phyloP scores from a whole-genome alignment of 2,329 filamentous ascomycete species.

The Ophiocordyceps camponoti-leonardi region DNA sequence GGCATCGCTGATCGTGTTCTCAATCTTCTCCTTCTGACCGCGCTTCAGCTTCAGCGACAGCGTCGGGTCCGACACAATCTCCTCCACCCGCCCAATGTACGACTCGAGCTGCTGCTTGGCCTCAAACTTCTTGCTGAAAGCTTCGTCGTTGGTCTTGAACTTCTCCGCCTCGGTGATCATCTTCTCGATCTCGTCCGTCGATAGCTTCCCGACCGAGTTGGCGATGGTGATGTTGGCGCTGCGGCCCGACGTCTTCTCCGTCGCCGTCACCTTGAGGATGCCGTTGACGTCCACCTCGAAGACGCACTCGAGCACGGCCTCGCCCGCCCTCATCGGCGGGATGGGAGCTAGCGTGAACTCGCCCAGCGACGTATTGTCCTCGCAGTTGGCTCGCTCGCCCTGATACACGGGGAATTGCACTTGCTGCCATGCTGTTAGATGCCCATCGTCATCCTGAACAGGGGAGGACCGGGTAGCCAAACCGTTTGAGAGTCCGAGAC shows the following conservation, averaged over 20 bases:
- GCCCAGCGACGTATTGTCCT: constrained; percentile 93
- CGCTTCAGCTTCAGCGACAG: constrained; percentile 97
- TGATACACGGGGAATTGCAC: constrained; percentile 80
- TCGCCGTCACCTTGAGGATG: constrained; percentile 98
- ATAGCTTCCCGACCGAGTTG: constrained; percentile 98
- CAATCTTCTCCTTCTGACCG: constrained; percentile 98
- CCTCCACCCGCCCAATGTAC: constrained; percentile 96
- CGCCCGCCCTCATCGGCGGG: constrained; percentile 80
- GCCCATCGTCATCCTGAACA: no score
- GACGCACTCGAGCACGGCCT: constrained; percentile 91
- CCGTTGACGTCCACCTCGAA: constrained; percentile 99
- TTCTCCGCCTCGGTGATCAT: constrained; percentile 96
- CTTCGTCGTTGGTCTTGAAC: constrained; percentile 96
- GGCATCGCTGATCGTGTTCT: constrained; percentile 88
- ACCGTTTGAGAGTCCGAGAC: constrained; percentile 50
- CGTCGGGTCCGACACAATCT: constrained; percentile 92
- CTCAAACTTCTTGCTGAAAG: constrained; percentile 99
- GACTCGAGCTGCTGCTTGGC: constrained; percentile 98
- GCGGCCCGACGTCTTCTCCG: constrained; percentile 96
- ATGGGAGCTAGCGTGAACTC: constrained; percentile 91
- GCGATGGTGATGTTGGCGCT: constrained; percentile 99
- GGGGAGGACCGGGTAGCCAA: background rate
- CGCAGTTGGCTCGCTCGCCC: constrained; percentile 94
- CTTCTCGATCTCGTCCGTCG: constrained; percentile 83
- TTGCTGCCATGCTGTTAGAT: constrained; percentile 4